phyloP scores from a whole-genome alignment of 73 alveolate genomes.

The Tetrahymena malaccensis region DNA sequence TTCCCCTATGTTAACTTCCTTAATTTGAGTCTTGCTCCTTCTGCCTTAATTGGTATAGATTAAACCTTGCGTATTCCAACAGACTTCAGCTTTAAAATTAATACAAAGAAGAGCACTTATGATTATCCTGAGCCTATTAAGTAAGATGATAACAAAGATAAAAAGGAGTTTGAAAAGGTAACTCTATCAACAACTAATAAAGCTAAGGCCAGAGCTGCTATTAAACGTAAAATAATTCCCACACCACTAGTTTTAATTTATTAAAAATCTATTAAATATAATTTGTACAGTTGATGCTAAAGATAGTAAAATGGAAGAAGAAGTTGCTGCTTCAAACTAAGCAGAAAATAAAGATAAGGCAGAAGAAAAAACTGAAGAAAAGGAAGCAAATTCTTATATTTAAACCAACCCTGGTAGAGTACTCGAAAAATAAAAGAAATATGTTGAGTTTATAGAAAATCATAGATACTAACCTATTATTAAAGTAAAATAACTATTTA shows the following conservation, averaged over 20 bases:
- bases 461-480: constrained; percentile 77
- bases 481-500: constrained; percentile 1
- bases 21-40: constrained; percentile 81
- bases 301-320: constrained; percentile 61
- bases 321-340: constrained; percentile 41
- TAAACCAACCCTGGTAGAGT: constrained; percentile 81
- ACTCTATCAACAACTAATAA: constrained; percentile 87
- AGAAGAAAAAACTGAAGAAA: constrained; percentile 71
- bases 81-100: constrained; percentile 64
- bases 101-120: constrained; percentile 77
- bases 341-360: constrained; percentile 47
- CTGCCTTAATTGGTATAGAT: constrained; percentile 88
- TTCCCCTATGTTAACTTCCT: constrained; percentile 94
- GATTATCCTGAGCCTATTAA: constrained; percentile 80
- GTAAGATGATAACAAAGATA: constrained; percentile 66
- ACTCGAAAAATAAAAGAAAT: constrained; percentile 73
- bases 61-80: constrained; percentile 78
- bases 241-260: background rate
- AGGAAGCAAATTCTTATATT: constrained; percentile 74
- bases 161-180: constrained; percentile 84
- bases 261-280: background rate
- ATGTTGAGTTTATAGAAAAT: constrained; percentile 53
- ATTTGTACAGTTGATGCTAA: constrained; percentile 11
- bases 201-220: constrained; percentile 86
- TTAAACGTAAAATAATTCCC: constrained; percentile 57